These are phyloP conservation scores for Calocera cornea DNA, from an alignment of 768 basidiomycete species.

Conservation along the genomic window DNA sequence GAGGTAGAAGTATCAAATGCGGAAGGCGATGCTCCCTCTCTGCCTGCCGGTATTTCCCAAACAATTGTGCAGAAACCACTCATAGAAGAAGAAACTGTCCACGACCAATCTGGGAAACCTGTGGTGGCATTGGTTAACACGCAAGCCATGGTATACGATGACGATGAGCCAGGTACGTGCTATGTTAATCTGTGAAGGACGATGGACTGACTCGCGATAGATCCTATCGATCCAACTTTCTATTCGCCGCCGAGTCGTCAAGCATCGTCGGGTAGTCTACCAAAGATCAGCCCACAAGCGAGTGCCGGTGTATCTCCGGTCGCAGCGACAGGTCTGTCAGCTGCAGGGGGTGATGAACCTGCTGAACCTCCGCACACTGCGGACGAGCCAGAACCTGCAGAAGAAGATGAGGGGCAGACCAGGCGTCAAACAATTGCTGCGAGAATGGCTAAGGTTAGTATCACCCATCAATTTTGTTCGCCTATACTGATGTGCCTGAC, in stretches of 20 bases:
- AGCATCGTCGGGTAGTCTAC: neutral
- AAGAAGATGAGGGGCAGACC: constrained; percentile 20
- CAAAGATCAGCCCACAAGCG: neutral
- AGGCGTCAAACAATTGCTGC: constrained; percentile 70
- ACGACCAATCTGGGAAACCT: neutral
- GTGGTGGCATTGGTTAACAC: neutral
- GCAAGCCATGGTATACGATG: neutral
- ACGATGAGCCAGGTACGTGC: neutral
- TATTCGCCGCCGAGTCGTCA: constrained; percentile 12
- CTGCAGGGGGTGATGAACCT: neutral
- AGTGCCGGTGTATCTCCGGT: neutral
- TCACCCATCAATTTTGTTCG: constrained; percentile 28
- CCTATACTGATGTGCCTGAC: neutral
- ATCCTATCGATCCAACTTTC: constrained; percentile 14
- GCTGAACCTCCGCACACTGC: neutral
- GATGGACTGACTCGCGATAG: neutral
- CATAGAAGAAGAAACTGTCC: neutral
- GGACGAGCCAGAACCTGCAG: constrained; percentile 5
- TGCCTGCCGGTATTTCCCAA: neutral
- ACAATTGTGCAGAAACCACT: neutral
- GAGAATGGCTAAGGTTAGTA: constrained; percentile 87
- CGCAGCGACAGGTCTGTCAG: neutral
- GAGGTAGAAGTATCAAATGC: neutral
- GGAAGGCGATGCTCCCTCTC: neutral
- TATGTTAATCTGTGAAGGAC: neutral